Percentiles rank a stretch among this genome's conserved stretches.
Evolutionary conservation across 768 basidiomycete genomes (phyloP).

Genomic region (Suillus americanus): DNA sequence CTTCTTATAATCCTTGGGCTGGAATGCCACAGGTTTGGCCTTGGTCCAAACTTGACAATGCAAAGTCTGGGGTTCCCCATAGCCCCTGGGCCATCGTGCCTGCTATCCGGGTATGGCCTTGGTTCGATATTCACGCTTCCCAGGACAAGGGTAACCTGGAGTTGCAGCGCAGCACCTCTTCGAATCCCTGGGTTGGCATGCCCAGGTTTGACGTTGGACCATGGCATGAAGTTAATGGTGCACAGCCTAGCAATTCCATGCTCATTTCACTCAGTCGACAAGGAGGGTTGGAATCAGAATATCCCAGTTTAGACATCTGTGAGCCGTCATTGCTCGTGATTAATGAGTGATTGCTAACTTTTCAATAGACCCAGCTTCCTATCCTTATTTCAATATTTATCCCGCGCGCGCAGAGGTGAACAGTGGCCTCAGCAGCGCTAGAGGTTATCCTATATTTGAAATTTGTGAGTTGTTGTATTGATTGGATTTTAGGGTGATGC

Average conservation of each 20-base stretch:
- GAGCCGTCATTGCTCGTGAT: slow-evolving; percentile 8
- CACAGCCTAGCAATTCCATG: not conserved
- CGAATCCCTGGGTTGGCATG: slow-evolving; percentile 10
- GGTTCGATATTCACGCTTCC: slow-evolving; percentile 2
- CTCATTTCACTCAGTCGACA: slow-evolving; percentile 5
- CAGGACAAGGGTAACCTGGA: not conserved
- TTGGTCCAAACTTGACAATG: slow-evolving; percentile 3
- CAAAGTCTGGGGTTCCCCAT: not conserved
- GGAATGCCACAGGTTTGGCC: slow-evolving; percentile 3
- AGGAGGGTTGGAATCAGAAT: slow-evolving; percentile 13
- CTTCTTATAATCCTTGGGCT: slow-evolving; percentile 3
- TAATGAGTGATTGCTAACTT: slow-evolving; percentile 8
- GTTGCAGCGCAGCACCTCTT: slow-evolving; percentile 1
- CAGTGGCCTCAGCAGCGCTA: not conserved
- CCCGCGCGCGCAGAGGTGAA: slow-evolving; percentile 20
- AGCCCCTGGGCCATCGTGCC: not conserved
- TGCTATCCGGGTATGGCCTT: not conserved
- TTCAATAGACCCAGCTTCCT: slow-evolving; percentile 37
- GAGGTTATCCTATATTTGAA: slow-evolving; percentile 23
- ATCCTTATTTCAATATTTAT: slow-evolving; percentile 45
- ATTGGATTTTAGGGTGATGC: not conserved
- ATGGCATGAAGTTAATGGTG: slow-evolving; percentile 15
- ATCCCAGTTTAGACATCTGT: slow-evolving; percentile 31
- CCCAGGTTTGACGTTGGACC: slow-evolving; percentile 37
- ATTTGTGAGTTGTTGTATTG: slow-evolving; percentile 6